Evolutionary conservation across 2,329 filamentous ascomycete genomes (phyloP), one percentile per base, ranked within the genome.

Genomic region (Botrytis fragariae): DNA sequence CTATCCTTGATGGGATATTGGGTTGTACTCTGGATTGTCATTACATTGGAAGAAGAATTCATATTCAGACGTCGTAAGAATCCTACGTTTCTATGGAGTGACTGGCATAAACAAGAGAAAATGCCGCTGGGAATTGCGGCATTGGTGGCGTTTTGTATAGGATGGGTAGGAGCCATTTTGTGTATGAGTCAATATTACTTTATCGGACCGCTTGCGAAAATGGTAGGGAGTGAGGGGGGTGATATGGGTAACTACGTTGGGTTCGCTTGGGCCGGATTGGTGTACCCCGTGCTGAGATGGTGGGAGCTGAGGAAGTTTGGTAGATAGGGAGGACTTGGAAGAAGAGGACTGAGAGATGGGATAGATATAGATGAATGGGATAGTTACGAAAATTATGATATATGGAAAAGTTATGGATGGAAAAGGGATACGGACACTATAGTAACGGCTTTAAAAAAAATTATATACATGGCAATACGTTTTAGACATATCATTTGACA

Each of bases 171-270:
- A 14, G 87, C 89, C 0, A 86, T 93, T 42, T 79, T 92, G 63
- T 90, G 86, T 74, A 92, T 92, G 90, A 88, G 88, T 35, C 90
- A 93, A 82, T 87, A 88, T 5, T 93, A 90, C 87, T 93, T 90
- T 80, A 76, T 79, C 60, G 90, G 91, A 1, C 90, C 90, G 0
- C 81, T 92, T 73, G 89, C 89, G 4, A 83, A 82, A 64, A 80
- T 86, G 70, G 86, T 91, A 29, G 88, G 89, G 0, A 86, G 77
- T n/a, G 74, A 79, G 73, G 79, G 79, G 8, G 78, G 74, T 4
- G 79, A 80, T 75, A 79, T 80, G 77, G 78, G 79, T 4, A 79
- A 77, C 72, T 80, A 77, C 72, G 86, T 91, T 54, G 88, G 87
- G 1, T 90, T 90, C 77, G 83, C 85, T 0, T 90, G 87, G 87